phyloP scores from a whole-genome alignment of 805 yeast species.

The Zygoascus ofunaensis region DNA sequence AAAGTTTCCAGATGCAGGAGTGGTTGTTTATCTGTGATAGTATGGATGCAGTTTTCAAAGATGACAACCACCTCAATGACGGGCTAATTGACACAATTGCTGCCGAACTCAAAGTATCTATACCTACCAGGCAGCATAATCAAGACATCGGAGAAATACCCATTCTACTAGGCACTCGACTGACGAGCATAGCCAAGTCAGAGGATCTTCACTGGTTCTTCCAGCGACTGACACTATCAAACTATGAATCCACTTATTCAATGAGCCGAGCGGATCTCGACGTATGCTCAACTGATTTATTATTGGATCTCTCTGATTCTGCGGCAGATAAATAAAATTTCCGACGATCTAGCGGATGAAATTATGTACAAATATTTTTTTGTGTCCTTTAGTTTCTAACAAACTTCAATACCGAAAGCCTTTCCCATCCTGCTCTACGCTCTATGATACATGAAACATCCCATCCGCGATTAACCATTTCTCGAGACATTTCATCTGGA shows the following conservation, averaged over 20 bases:
- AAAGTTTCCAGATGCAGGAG: slow-evolving; percentile 64
- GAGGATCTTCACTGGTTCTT: slow-evolving; percentile 53
- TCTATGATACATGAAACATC: slow-evolving; percentile 40
- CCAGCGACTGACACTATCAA: slow-evolving; percentile 51
- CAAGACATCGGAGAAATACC: not conserved
- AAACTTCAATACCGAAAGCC: slow-evolving; percentile 67
- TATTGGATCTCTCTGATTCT: slow-evolving; percentile 43
- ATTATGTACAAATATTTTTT: not conserved
- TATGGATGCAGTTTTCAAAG: slow-evolving; percentile 45
- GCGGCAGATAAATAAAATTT: too few relatives aligned
- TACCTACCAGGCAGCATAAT: slow-evolving; percentile 15
- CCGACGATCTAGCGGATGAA: too few relatives aligned
- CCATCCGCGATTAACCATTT: slow-evolving; percentile 49
- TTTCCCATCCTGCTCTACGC: slow-evolving; percentile 96
- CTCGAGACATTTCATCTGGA: slow-evolving; percentile 50
- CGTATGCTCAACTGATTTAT: slow-evolving; percentile 47
- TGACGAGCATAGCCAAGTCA: slow-evolving; percentile 33
- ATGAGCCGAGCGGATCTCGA: slow-evolving; percentile 36
- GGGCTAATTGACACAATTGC: slow-evolving; percentile 44
- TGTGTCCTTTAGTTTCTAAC: not conserved
- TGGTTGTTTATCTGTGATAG: slow-evolving; percentile 80
- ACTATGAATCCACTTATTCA: slow-evolving; percentile 58
- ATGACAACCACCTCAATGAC: slow-evolving; percentile 18
- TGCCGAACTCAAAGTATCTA: slow-evolving; percentile 6
- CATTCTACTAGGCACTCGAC: slow-evolving; percentile 28